phyloP scores from a whole-genome alignment of 345 rosid species.

The Populus euphratica region DNA sequence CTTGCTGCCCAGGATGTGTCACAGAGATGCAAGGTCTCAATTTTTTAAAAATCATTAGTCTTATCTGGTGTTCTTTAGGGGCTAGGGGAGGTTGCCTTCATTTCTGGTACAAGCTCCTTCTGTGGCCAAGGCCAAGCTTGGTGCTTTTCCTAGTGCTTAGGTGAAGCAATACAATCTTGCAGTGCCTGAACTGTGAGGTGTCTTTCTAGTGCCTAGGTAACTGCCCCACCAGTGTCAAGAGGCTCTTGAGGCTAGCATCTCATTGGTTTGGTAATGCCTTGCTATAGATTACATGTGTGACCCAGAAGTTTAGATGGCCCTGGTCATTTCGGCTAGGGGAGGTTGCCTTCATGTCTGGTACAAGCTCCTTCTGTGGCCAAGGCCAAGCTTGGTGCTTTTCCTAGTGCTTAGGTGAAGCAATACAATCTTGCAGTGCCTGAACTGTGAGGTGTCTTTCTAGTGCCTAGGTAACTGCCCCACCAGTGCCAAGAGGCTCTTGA shows the following conservation, averaged over 20 bases:
- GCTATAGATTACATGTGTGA: background rate
- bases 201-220: too few relatives aligned
- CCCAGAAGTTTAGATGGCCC: background rate
- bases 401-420: background rate
- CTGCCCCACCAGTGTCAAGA: background rate
- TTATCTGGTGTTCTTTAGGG: too few relatives aligned
- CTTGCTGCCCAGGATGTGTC: conserved; percentile 88
- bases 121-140: too few relatives aligned
- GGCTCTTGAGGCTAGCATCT: background rate
- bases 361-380: background rate
- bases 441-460: background rate
- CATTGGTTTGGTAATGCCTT: background rate
- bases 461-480: background rate
- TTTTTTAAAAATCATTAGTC: background rate
- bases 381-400: background rate
- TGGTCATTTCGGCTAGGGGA: background rate
- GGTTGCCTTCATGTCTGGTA: background rate
- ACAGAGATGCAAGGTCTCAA: conserved; percentile 65
- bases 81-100: background rate
- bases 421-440: background rate
- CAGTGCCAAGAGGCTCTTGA: background rate
- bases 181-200: background rate
- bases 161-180: background rate
- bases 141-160: background rate
- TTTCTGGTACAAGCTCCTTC: background rate